Base-by-base conservation (phyloP, 306 rosid species). In the Prunus davidiana region DNA sequence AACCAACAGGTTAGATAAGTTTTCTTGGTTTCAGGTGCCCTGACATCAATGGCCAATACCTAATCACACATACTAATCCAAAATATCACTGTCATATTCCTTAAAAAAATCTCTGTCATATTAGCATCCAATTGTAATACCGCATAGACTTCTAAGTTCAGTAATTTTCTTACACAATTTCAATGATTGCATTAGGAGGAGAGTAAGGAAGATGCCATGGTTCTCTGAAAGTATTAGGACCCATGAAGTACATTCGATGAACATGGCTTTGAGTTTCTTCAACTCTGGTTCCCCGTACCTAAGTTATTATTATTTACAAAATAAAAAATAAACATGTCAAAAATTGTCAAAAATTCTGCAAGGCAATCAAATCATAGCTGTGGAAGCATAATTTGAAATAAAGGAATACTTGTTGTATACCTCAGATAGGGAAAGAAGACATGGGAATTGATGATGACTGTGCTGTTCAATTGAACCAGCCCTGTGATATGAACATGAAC, bases 171-270 rank as follows among this genome's bases (percentile, higher is more conserved):
- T 91, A 94, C 98, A 94, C 98, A 88, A 94, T 90, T 87, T 94
- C 94, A 75, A 94, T 94, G 75, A 94, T 89, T 25, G 98, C 97
- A 81, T 90, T 89, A 22, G 98, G 97, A 78, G 98, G 97, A 58
- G 96, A 91, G 85, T 91, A 93, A 81, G 98, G 98, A 91, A 93
- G 97, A 88, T 93, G 98, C 97, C 98, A 93, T 20, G 98, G 98
- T 83, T 93, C 98, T 86, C 98, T 90, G 79, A 94, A 91, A 61
- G 98, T 88, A 84, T 94, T 91, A 74, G 98, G 96, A 65, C 97
- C 97, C 98, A 94, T 91, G 78, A 93, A 93, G 87, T 91, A 93
- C 96, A 93, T 85, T 80, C 98, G 90, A 83, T 91, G 91, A 71
- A 88, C 98, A 83, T 93, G 98, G 86, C 93, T 93, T 82, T 93